Percentiles rank a stretch among this genome's conserved stretches.
Conservation (phyloP, 805 yeast species). For the Zygosaccharomyces rouxii region DNA sequence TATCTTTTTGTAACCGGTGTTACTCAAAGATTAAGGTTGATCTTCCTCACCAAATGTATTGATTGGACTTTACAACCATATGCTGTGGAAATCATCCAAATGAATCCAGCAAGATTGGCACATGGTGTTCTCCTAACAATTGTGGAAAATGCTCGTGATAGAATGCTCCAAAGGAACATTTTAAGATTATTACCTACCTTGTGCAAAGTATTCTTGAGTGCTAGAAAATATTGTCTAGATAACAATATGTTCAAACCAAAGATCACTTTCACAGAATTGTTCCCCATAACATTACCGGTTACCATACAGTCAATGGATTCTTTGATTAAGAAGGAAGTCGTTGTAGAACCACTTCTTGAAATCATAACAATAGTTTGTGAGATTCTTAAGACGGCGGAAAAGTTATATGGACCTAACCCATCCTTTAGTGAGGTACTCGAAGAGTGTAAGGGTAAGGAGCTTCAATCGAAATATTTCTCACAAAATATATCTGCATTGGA, state of each 20-base stretch:
- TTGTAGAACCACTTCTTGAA: constrained; percentile 72
- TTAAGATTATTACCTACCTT: constrained; percentile 53
- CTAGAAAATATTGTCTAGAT: constrained; percentile 45
- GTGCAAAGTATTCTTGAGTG: constrained; percentile 47
- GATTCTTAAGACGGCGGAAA: constrained; percentile 48
- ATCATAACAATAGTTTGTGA: constrained; percentile 56
- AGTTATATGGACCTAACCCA: constrained; percentile 37
- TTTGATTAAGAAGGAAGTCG: constrained; percentile 58
- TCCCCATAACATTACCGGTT: constrained; percentile 67
- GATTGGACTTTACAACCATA: constrained; percentile 58
- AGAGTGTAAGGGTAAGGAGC: constrained; percentile 38
- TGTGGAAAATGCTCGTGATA: constrained; percentile 39
- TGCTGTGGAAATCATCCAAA: constrained; percentile 46
- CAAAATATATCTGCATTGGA: constrained; percentile 42
- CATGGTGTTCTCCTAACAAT: constrained; percentile 53
- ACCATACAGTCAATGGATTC: constrained; percentile 65
- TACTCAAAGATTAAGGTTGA: constrained; percentile 25
- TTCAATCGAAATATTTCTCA: constrained; percentile 40
- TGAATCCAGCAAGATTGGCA: constrained; percentile 52
- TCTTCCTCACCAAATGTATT: constrained; percentile 45
- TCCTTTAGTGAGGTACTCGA: constrained; percentile 43
- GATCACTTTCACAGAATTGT: constrained; percentile 62
- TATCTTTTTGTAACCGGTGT: constrained; percentile 18
- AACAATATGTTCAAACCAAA: constrained; percentile 46
- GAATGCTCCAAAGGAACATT: constrained; percentile 44